phyloP scores from a whole-genome alignment of 1,284 basidiomycete genomes.

The Sanghuangporus sanghuang region DNA sequence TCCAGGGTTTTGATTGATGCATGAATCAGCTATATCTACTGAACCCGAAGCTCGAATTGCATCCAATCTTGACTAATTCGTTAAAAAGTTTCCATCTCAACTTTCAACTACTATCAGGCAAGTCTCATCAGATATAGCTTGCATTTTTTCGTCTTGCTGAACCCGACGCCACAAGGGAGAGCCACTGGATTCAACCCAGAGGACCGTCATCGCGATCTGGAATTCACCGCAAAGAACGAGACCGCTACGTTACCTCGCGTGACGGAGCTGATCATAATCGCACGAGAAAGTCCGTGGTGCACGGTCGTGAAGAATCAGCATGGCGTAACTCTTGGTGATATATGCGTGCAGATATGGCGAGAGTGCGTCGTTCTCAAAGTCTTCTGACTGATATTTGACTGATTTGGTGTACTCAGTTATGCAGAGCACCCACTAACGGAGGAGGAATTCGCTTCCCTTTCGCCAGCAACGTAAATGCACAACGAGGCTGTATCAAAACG shows the following conservation, averaged over 20 bases:
- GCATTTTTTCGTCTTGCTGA: background rate
- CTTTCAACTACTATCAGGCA: conserved; percentile 65
- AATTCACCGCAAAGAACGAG: conserved; percentile 64
- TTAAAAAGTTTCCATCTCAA: conserved; percentile 53
- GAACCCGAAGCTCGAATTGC: conserved; percentile 55
- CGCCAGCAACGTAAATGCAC: conserved; percentile 36
- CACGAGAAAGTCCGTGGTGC: conserved; percentile 73
- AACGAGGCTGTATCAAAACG: too few species aligned
- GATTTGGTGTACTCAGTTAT: conserved; percentile 41
- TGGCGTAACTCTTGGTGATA: conserved; percentile 69
- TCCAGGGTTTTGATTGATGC: conserved; percentile 10
- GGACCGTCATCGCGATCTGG: conserved; percentile 52
- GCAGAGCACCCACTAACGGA: conserved; percentile 62
- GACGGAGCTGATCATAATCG: conserved; percentile 66
- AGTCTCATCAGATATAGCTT: conserved; percentile 16
- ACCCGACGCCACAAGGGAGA: conserved; percentile 35
- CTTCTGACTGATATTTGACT: background rate
- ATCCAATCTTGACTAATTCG: conserved; percentile 60
- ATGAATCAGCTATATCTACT: conserved; percentile 58
- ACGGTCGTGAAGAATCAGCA: conserved; percentile 66
- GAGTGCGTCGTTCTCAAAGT: conserved; percentile 45
- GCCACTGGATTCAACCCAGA: conserved; percentile 56
- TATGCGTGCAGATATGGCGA: conserved; percentile 60
- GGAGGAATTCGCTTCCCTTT: conserved; percentile 54
- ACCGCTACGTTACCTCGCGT: conserved; percentile 77